These are phyloP conservation scores for Bretziella fagacearum DNA, from an alignment of 2,329 filamentous ascomycete genomes.

Conservation along the genomic window DNA sequence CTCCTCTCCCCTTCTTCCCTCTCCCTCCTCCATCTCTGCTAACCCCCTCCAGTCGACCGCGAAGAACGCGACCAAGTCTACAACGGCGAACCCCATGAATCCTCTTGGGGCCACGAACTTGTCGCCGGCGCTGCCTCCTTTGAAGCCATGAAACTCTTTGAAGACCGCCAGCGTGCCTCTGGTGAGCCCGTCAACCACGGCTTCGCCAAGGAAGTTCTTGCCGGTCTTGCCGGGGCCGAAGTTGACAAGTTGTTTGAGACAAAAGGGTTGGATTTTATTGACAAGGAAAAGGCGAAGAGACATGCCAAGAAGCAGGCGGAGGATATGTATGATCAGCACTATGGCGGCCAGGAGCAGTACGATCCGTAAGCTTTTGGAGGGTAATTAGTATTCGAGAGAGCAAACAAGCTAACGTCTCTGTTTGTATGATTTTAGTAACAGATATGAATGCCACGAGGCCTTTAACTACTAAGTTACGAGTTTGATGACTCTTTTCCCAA, in stretches of 20 bases:
- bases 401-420: background rate
- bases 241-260: slow-evolving; percentile 60
- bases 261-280: slow-evolving; percentile 45
- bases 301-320: slow-evolving; percentile 41
- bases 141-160: slow-evolving; percentile 63
- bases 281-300: slow-evolving; percentile 40
- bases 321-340: slow-evolving; percentile 46
- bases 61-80: slow-evolving; percentile 12
- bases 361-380: slow-evolving; percentile 33
- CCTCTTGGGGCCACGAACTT: slow-evolving; percentile 54
- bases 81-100: slow-evolving; percentile 25
- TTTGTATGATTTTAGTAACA: slow-evolving; percentile 2
- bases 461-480: slow-evolving; percentile 12
- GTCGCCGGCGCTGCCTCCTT: slow-evolving; percentile 62
- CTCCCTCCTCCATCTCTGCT: background rate
- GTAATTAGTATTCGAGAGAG: background rate
- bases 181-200: slow-evolving; percentile 49
- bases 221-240: slow-evolving; percentile 54
- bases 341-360: slow-evolving; percentile 34
- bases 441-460: slow-evolving; percentile 6
- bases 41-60: slow-evolving; percentile 8
- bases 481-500: too few relatives aligned
- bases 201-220: slow-evolving; percentile 64
- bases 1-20: background rate
- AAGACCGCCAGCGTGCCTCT: slow-evolving; percentile 54